Evolutionary conservation across 352 stramenopile genomes (phyloP).

Genomic region (Pythium rhizo-oryzae): DNA sequence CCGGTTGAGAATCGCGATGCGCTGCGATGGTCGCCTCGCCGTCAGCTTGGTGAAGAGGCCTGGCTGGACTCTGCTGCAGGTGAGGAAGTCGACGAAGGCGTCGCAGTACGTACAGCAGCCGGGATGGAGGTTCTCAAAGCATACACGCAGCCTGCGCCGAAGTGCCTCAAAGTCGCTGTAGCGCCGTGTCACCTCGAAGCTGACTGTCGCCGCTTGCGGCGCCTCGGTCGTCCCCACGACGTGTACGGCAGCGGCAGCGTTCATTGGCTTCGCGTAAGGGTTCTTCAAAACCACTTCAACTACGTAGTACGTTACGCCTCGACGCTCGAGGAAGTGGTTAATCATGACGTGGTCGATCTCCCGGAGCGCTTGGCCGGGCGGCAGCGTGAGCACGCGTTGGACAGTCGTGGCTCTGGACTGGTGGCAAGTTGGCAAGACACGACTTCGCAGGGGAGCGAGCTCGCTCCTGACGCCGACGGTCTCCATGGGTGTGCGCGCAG

Average conservation of each 20-base stretch:
- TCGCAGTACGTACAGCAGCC: conserved; percentile 27
- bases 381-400: conserved; percentile 10
- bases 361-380: conserved; percentile 15
- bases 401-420: too few relatives aligned
- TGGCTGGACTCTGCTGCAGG: conserved; percentile 22
- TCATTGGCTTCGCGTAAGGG: not conserved
- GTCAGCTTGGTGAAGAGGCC: conserved; percentile 29
- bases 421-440: too few relatives aligned
- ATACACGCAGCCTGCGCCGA: conserved; percentile 19
- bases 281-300: conserved; percentile 28
- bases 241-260: not conserved
- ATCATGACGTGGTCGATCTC: conserved; percentile 51
- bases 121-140: conserved; percentile 23
- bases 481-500: too few relatives aligned
- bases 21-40: conserved; percentile 14
- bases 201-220: not conserved
- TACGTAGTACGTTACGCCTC: conserved; percentile 51
- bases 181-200: conserved; percentile 17
- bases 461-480: not conserved
- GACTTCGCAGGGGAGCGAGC: too few relatives aligned
- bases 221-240: too few relatives aligned
- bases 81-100: conserved; percentile 23
- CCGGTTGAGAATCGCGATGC: conserved; percentile 12
- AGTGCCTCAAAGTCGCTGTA: conserved; percentile 31
- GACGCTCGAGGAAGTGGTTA: conserved; percentile 33